Conservation (phyloP, 2,329 filamentous ascomycete genomes). For the Colletotrichum spinosum region DNA sequence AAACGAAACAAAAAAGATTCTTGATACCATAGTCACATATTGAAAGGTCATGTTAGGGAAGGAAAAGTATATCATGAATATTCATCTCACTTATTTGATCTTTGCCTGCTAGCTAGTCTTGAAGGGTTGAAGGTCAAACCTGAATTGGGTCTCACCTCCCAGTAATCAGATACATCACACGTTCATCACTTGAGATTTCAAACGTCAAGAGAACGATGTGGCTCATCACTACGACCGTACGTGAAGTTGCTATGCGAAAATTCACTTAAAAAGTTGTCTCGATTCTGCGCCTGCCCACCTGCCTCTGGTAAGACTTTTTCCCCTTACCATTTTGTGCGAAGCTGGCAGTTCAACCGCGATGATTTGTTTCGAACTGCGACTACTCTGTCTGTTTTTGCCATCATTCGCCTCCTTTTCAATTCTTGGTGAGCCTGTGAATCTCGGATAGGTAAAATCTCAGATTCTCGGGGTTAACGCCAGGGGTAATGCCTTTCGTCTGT, state of each 20-base stretch:
- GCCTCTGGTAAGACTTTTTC: constrained; percentile 16
- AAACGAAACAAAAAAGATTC: constrained; percentile 33
- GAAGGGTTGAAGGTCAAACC: too few species aligned
- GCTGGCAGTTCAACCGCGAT: too few species aligned
- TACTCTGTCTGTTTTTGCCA: background rate
- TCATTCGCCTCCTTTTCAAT: constrained; percentile 38
- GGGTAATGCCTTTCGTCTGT: constrained; percentile 79
- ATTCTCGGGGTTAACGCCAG: constrained; percentile 92
- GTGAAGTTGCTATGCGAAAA: background rate
- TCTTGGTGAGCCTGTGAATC: constrained; percentile 77
- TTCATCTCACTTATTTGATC: too few species aligned
- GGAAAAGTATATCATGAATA: constrained; percentile 9
- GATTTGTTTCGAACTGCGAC: constrained; percentile 1
- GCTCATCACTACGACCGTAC: background rate
- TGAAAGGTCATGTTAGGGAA: background rate
- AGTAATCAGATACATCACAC: too few species aligned
- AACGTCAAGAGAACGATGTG: background rate
- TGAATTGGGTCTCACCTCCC: too few species aligned
- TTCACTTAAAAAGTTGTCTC: constrained; percentile 11
- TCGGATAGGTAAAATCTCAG: constrained; percentile 95
- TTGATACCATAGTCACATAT: constrained; percentile 25
- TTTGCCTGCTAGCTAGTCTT: too few species aligned
- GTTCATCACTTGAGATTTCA: too few species aligned
- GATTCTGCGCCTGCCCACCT: background rate
- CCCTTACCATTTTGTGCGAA: background rate